Conservation (phyloP, 306 rosid species). For the Cicer cuneatum region DNA sequence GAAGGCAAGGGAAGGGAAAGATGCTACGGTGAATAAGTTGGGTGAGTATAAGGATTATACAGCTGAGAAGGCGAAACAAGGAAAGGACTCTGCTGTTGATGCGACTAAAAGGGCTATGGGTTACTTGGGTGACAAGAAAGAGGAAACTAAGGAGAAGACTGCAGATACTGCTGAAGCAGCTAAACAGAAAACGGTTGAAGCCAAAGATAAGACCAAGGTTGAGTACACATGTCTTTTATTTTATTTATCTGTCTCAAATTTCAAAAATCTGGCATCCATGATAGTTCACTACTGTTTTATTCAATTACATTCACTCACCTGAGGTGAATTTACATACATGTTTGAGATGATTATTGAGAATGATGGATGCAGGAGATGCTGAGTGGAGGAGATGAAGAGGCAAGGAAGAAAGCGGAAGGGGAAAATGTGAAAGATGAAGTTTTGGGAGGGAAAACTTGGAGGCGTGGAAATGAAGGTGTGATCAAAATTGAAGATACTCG, state of each 20-base stretch:
- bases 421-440: slow-evolving; percentile 46
- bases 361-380: slow-evolving; percentile 60
- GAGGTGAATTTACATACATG: too few species aligned
- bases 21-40: slow-evolving; percentile 29
- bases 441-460: not conserved
- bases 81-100: slow-evolving; percentile 65
- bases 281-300: too few species aligned
- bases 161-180: slow-evolving; percentile 51
- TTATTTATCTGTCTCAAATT: too few species aligned
- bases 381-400: slow-evolving; percentile 54
- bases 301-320: too few species aligned
- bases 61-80: slow-evolving; percentile 62
- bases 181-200: slow-evolving; percentile 47
- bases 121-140: slow-evolving; percentile 64
- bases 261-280: too few species aligned
- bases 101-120: slow-evolving; percentile 65
- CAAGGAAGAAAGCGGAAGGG: slow-evolving; percentile 57
- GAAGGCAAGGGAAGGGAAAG: slow-evolving; percentile 46
- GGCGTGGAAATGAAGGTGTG: slow-evolving; percentile 40
- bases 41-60: slow-evolving; percentile 52
- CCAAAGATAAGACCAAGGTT: slow-evolving; percentile 57
- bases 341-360: not conserved
- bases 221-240: too few species aligned
- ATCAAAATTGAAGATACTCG: slow-evolving; percentile 51
- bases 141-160: slow-evolving; percentile 55